Evolutionary conservation across 805 yeast species (phyloP), one percentile per base, ranked within the genome.

Genomic region (Komagataella ulmi): DNA sequence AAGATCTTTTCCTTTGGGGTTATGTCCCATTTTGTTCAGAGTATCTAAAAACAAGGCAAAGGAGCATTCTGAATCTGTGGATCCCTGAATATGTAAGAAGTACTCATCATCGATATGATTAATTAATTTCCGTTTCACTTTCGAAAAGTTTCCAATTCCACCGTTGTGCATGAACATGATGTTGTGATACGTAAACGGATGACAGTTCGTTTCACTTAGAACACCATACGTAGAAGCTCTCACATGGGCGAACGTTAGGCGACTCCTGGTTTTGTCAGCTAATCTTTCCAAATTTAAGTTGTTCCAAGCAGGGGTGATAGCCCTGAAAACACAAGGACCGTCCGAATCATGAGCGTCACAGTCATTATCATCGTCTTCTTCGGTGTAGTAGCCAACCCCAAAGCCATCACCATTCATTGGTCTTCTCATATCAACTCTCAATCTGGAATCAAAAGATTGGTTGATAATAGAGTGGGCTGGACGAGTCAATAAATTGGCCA

Each of bases 321-420:
- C 98, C 58, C 88, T 83, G 70, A 87, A 93, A 2, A 89, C 76
- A 66, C 98, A 93, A 23, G 99, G 98, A 1, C 88, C 86, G 46
- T 80, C 78, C n/a, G 48, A 17, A 7, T 50, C 53, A 45, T 75
- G 78, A 17, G 77, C 63, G 24, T 66, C 72, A 30, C 40, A 30
- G 40, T 30, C 40, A 30, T 30, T 30, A 8, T 65, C 66, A 49
- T 79, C 82, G 7, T 68, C 68, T 47, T 79, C 85, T n/a, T 70
- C 59, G 3, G 81, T 74, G 62, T 93, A 93, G 68, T 93, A 93
- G 0, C 98, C 98, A 19, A 93, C 91, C 1, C 99, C 99, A 65
- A 93, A 93, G 0, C 99, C 99, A 66, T 93, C 99, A 46, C 99
- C 99, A 64, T 93, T 93, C 58, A 93, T 88, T 1, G 99, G 98